phyloP scores from a whole-genome alignment of 1,139 yeast genomes.

The Yamadazyma triangularis region DNA sequence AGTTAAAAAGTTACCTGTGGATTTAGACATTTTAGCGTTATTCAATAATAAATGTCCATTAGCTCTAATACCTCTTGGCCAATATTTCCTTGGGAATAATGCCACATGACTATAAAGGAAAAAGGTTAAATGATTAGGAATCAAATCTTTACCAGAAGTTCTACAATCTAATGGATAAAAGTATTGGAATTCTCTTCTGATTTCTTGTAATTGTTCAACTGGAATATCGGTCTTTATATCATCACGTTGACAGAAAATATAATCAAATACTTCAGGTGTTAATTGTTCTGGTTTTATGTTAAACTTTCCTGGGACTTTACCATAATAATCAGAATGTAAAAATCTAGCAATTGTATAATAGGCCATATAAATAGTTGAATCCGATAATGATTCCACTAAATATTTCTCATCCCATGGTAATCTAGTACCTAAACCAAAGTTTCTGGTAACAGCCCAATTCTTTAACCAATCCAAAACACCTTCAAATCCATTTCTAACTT shows the following conservation, averaged over 20 bases:
- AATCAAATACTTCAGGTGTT: slow-evolving; percentile 94
- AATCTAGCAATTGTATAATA: slow-evolving; percentile 89
- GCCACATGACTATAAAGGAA: slow-evolving; percentile 92
- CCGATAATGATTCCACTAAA: slow-evolving; percentile 91
- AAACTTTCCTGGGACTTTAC: slow-evolving; percentile 68
- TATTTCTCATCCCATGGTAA: slow-evolving; percentile 97
- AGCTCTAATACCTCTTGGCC: slow-evolving; percentile 95
- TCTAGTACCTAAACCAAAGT: slow-evolving; percentile 92
- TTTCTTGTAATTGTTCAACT: slow-evolving; percentile 55
- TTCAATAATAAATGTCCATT: slow-evolving; percentile 95
- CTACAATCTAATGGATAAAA: slow-evolving; percentile 92
- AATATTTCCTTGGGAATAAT: slow-evolving; percentile 78
- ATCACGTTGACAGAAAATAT: slow-evolving; percentile 73
- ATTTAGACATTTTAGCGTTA: slow-evolving; percentile 96
- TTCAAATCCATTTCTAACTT: slow-evolving; percentile 89
- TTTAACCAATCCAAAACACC: slow-evolving; percentile 95
- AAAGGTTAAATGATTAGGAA: slow-evolving; percentile 96
- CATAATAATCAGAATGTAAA: slow-evolving; percentile 84
- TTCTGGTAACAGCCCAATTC: slow-evolving; percentile 98
- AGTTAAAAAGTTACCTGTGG: slow-evolving; percentile 96
- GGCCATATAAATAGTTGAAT: slow-evolving; percentile 94
- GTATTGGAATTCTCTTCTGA: slow-evolving; percentile 93
- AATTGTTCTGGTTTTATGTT: slow-evolving; percentile 75
- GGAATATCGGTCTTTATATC: slow-evolving; percentile 60
- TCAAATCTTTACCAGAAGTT: slow-evolving; percentile 93